Evolutionary conservation across 1,284 basidiomycete genomes (phyloP).

Genomic region (Thelephora terrestris): DNA sequence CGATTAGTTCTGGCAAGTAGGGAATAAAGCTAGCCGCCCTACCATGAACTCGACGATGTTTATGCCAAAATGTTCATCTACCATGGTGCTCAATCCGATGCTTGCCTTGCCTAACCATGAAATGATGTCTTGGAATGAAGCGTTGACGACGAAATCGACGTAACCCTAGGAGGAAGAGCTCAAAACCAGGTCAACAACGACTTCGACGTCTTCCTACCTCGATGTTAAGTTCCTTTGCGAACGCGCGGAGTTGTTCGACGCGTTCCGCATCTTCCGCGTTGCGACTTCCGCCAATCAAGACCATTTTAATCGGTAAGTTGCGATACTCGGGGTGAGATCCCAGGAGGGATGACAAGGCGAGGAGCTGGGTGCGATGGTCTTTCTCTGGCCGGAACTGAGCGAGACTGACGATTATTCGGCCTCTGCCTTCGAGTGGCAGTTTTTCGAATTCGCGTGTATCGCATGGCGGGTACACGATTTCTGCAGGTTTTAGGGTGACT

Average conservation of each 20-base stretch:
- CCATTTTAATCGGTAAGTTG: constrained; percentile 33
- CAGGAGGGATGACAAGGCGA: constrained; percentile 57
- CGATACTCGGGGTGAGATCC: constrained; percentile 48
- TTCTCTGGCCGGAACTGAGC: constrained; percentile 98
- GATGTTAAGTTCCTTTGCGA: constrained; percentile 58
- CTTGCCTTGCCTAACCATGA: constrained; percentile 62
- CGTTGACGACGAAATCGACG: constrained; percentile 80
- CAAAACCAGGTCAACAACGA: not conserved
- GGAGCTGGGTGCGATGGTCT: constrained; percentile 79
- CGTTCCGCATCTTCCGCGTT: constrained; percentile 69
- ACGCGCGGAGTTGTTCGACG: constrained; percentile 46
- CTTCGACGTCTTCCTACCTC: constrained; percentile 32
- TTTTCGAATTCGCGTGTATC: constrained; percentile 68
- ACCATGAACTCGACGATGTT: constrained; percentile 98
- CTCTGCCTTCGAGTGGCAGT: constrained; percentile 52
- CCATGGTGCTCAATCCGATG: constrained; percentile 93
- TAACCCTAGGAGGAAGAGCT: constrained; percentile 35
- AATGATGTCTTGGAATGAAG: constrained; percentile 65
- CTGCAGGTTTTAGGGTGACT: constrained; percentile 20
- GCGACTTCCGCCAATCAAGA: constrained; percentile 80
- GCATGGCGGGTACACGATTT: constrained; percentile 86
- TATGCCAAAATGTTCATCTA: constrained; percentile 98
- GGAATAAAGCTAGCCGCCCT: constrained; percentile 17
- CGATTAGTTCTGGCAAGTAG: not conserved
- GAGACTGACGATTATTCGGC: constrained; percentile 71